These are phyloP conservation scores for Phytopythium mirpurense DNA, from an alignment of 352 stramenopile species.

Conservation along the genomic window DNA sequence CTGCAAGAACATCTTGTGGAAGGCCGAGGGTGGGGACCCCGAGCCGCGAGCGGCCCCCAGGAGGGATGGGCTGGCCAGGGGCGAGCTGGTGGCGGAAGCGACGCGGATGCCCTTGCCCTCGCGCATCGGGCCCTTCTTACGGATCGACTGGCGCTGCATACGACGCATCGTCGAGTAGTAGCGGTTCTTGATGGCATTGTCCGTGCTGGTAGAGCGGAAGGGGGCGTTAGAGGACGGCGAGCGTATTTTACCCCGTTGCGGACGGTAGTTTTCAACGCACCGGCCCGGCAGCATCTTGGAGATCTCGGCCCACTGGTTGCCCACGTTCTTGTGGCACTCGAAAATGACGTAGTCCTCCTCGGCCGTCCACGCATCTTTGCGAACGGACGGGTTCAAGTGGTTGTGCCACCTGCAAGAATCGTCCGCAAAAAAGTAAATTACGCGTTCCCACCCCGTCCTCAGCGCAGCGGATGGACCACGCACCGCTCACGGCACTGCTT, in stretches of 20 bases:
- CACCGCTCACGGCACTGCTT: conserved; percentile 86
- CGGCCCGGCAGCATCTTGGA: conserved; percentile 86
- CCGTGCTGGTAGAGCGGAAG: conserved; percentile 35
- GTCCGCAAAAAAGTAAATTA: conserved; percentile 2
- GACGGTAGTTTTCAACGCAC: conserved; percentile 15
- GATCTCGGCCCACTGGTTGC: conserved; percentile 91
- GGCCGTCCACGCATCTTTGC: conserved; percentile 85
- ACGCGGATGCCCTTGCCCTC: conserved; percentile 80
- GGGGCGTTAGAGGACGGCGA: background rate
- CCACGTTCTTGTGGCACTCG: conserved; percentile 88
- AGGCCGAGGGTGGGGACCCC: conserved; percentile 31
- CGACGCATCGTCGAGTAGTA: conserved; percentile 91
- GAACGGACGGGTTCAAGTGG: conserved; percentile 82
- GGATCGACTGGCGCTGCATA: conserved; percentile 84
- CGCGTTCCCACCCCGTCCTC: background rate
- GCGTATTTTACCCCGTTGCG: background rate
- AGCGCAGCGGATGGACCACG: background rate
- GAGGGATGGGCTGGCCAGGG: conserved; percentile 16
- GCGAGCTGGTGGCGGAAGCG: conserved; percentile 42
- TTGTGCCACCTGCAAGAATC: conserved; percentile 72
- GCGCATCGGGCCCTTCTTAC: conserved; percentile 78
- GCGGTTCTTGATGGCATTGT: conserved; percentile 91
- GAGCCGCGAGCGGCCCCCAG: conserved; percentile 1
- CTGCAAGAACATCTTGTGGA: conserved; percentile 56
- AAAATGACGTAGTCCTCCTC: conserved; percentile 91